phyloP scores from a whole-genome alignment of 192 early-diverging fungal species.

The Backusella morwellensis region DNA sequence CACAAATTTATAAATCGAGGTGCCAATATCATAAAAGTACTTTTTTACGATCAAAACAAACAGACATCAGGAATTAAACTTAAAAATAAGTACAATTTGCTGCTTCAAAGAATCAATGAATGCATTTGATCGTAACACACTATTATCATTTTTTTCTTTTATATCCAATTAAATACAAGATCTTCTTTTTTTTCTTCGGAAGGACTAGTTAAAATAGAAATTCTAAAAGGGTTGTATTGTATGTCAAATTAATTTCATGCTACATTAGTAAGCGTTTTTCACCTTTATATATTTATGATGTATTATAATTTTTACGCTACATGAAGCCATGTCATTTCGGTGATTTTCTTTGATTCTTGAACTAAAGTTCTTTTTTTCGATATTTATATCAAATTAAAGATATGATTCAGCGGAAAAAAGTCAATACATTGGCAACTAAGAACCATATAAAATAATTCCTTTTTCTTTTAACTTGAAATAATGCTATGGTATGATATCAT shows the following conservation, averaged over 20 bases:
- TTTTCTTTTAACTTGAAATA: neutral
- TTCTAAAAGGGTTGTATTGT: neutral
- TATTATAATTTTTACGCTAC: neutral
- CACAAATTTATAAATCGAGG: too few relatives aligned
- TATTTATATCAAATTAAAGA: neutral
- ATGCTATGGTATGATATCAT: neutral
- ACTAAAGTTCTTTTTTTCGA: neutral
- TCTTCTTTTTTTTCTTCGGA: neutral
- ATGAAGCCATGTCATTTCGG: neutral
- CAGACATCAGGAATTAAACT: neutral
- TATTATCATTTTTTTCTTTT: neutral
- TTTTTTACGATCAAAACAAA: neutral
- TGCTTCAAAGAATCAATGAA: neutral
- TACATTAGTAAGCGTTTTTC: neutral
- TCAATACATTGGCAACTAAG: too few relatives aligned
- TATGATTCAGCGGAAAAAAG: too few relatives aligned
- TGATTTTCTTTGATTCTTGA: neutral
- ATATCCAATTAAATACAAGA: neutral
- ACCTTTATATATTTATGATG: neutral
- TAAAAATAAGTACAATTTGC: too few relatives aligned
- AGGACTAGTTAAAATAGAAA: neutral
- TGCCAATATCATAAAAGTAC: too few relatives aligned
- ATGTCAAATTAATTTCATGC: neutral
- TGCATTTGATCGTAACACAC: neutral
- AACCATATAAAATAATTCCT: neutral